phyloP scores from a whole-genome alignment of 768 basidiomycete genomes.

The Dictyophora rubrovolvata region DNA sequence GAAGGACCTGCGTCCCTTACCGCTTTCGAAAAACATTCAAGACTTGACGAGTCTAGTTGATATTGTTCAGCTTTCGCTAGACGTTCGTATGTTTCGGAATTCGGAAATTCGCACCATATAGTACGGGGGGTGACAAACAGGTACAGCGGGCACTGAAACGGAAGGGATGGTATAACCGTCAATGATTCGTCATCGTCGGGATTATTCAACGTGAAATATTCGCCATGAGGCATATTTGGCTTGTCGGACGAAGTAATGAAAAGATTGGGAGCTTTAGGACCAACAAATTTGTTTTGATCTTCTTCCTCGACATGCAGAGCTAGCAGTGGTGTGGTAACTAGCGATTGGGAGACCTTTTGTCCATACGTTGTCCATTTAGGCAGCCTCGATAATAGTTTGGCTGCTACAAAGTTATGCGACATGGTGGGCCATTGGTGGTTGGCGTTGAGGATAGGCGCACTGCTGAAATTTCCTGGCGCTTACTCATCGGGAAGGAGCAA shows the following conservation, averaged over 20 bases:
- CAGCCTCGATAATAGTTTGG: not conserved
- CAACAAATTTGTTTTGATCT: not conserved
- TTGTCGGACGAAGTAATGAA: not conserved
- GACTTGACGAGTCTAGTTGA: not conserved
- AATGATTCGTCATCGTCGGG: not conserved
- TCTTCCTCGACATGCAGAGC: not conserved
- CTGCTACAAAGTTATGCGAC: not conserved
- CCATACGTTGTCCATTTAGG: not conserved
- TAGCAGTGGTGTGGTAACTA: not conserved
- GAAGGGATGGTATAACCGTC: not conserved
- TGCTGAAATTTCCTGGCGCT: too few relatives aligned
- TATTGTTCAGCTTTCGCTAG: not conserved
- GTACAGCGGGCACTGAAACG: not conserved
- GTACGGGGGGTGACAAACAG: not conserved
- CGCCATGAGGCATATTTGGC: not conserved
- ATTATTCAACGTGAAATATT: not conserved
- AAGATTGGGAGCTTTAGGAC: not conserved
- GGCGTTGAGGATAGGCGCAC: too few relatives aligned
- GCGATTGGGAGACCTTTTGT: not conserved
- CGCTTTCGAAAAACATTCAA: not conserved
- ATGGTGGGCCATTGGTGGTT: too few relatives aligned
- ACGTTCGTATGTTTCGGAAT: not conserved
- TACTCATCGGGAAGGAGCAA: too few relatives aligned
- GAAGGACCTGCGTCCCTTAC: not conserved
- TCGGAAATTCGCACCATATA: not conserved